Evolutionary conservation across 73 alveolate genomes (phyloP), one percentile per base, ranked within the genome.

Genomic region (Tetrahymena borealis): DNA sequence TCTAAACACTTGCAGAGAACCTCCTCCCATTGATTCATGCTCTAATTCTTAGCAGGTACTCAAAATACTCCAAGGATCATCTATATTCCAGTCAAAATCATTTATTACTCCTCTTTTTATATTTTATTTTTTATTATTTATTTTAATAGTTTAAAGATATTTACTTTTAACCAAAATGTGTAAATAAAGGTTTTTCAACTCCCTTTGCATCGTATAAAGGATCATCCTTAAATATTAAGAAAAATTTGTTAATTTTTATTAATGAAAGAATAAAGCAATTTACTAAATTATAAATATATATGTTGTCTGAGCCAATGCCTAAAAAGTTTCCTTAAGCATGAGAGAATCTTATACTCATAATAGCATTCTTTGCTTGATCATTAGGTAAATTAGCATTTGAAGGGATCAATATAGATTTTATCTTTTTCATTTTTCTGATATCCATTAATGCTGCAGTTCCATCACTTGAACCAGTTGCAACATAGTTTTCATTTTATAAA

Each of bases 51-150:
- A 36, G 40, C 95, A 85, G 18, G 95, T 93, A 93, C 95, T 93
- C 2, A 93, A 33, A 85, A 79, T 79, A 33, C 93, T 93, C 95
- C 95, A 93, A 13, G 95, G 95, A 31, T 90, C 39, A 36, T 85
- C 91, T 40, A 60, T 90, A 93, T 93, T 93, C 28, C 90, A 79
- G 39, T 93, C 95, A 93, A 93, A 93, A 93, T 93, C 95, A 39
- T 39, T 93, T 32, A 93, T 85, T 38, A 79, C 91, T 7, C 95
- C 95, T 32, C 95, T 92, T 28, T 12, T 37, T 6, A 78, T 36
- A 39, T 40, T 60, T 20, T 20, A 60, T 41, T 18, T 5, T 6
- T 60, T 40, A 15, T 2, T 4, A 18, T 20, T 18, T 0, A 20
- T 4, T 60, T 0, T 24, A 40, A 15, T 15, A 40, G 43, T 15